Evolutionary conservation across 441 rosid genomes (phyloP).

Genomic region (Geranium incanum): DNA sequence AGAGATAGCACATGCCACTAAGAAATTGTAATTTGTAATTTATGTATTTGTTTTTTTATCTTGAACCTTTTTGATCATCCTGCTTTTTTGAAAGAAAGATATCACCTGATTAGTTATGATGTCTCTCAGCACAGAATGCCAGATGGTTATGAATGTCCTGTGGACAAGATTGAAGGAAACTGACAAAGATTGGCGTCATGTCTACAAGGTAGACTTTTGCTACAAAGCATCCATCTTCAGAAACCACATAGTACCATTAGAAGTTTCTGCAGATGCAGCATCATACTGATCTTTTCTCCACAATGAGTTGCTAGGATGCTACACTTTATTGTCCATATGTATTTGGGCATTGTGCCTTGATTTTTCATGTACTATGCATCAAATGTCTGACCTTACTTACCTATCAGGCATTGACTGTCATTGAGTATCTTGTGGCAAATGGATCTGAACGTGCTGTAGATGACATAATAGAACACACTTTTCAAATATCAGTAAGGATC

Average conservation of each 20-base stretch:
- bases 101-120: conserved; percentile 21
- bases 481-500: conserved; percentile 82
- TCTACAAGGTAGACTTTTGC: conserved; percentile 59
- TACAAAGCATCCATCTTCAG: conserved; percentile 11
- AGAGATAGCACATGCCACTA: conserved; percentile 85
- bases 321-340: background rate
- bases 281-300: background rate
- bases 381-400: conserved; percentile 16
- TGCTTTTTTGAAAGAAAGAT: conserved; percentile 9
- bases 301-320: background rate
- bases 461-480: conserved; percentile 90
- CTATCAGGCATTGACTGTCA: conserved; percentile 76
- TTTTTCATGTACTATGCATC: conserved; percentile 3
- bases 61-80: background rate
- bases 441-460: conserved; percentile 98
- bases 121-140: conserved; percentile 71
- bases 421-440: conserved; percentile 84
- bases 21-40: conserved; percentile 54
- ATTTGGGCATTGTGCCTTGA: background rate
- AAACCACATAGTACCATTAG: background rate
- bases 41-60: conserved; percentile 8
- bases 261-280: conserved; percentile 11
- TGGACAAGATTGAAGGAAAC: conserved; percentile 87
- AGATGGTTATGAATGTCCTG: conserved; percentile 85
- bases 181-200: conserved; percentile 97